These are phyloP conservation scores for Phytophthora hibernalis DNA, from an alignment of 352 stramenopile genomes.

Conservation along the genomic window DNA sequence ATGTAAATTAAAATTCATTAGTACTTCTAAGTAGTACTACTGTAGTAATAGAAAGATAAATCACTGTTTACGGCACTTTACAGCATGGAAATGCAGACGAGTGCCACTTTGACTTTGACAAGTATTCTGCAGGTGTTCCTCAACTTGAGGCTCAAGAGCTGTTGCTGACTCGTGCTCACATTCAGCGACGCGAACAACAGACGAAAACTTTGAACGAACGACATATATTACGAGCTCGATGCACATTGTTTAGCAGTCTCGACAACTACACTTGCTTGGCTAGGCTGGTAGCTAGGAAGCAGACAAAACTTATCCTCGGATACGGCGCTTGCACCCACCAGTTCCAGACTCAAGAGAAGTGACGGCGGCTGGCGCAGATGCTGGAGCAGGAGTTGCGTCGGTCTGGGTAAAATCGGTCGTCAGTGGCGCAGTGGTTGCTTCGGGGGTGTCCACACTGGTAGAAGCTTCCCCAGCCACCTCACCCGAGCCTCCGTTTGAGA, in stretches of 20 bases:
- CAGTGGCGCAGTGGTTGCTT: slow-evolving; percentile 6
- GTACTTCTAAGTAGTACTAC: no score
- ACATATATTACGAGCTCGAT: background rate
- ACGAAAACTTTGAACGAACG: background rate
- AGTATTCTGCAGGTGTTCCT: background rate
- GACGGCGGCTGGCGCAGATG: background rate
- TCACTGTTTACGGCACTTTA: slow-evolving; percentile 8
- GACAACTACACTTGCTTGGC: background rate
- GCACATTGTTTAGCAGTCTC: background rate
- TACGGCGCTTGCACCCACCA: slow-evolving; percentile 24
- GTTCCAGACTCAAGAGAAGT: slow-evolving; percentile 6
- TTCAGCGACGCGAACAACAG: no score
- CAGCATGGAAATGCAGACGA: background rate
- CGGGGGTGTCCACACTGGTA: slow-evolving; percentile 1
- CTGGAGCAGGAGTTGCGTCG: slow-evolving; percentile 12
- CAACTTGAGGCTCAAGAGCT: no score
- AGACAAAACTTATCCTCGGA: slow-evolving; percentile 12
- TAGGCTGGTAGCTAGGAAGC: background rate
- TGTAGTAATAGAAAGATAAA: no score
- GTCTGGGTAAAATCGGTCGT: slow-evolving; percentile 20
- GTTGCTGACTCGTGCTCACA: no score
- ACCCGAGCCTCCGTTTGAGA: slow-evolving; percentile 29
- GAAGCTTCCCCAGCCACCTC: slow-evolving; percentile 19
- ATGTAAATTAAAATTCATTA: no score
- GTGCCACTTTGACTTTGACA: background rate